phyloP scores from a whole-genome alignment of 116 monocot species.

The Zostera marina region DNA sequence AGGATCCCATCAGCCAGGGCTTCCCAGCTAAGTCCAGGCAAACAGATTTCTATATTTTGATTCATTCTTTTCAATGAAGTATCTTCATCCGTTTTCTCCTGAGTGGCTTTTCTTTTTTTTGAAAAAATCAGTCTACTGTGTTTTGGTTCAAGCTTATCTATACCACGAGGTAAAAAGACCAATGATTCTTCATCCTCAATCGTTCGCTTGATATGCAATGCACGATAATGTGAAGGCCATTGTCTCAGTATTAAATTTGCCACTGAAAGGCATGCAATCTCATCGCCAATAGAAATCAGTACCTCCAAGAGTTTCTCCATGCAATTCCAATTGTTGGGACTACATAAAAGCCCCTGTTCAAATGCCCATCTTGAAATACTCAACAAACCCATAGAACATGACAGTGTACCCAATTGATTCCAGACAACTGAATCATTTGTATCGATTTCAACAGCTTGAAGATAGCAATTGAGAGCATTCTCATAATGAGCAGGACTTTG shows the following conservation, averaged over 20 bases:
- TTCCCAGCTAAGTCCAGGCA: constrained; percentile 52
- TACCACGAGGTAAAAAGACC: constrained; percentile 71
- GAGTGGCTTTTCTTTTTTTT: constrained; percentile 50
- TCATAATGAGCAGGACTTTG: constrained; percentile 49
- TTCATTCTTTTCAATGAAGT: constrained; percentile 23
- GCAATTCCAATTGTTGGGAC: constrained; percentile 98
- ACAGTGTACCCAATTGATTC: constrained; percentile 88
- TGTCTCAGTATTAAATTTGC: constrained; percentile 65
- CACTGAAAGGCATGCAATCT: constrained; percentile 69
- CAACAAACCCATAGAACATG: constrained; percentile 79
- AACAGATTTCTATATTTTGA: constrained; percentile 32
- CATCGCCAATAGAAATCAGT: constrained; percentile 81
- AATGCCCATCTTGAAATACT: constrained; percentile 93
- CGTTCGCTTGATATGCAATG: constrained; percentile 66
- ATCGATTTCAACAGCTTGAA: constrained; percentile 96
- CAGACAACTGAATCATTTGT: constrained; percentile 81
- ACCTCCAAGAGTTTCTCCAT: constrained; percentile 99
- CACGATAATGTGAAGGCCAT: constrained; percentile 96
- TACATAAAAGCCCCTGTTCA: constrained; percentile 91
- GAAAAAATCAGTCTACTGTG: constrained; percentile 59
- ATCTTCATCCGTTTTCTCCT: constrained; percentile 14
- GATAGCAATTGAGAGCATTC: constrained; percentile 86
- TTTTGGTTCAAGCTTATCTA: constrained; percentile 79
- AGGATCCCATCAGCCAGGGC: constrained; percentile 50
- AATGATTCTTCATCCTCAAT: constrained; percentile 56